These are phyloP conservation scores for Dichotomopilus funicola DNA, from an alignment of 2,329 filamentous ascomycete genomes.

Conservation along the genomic window DNA sequence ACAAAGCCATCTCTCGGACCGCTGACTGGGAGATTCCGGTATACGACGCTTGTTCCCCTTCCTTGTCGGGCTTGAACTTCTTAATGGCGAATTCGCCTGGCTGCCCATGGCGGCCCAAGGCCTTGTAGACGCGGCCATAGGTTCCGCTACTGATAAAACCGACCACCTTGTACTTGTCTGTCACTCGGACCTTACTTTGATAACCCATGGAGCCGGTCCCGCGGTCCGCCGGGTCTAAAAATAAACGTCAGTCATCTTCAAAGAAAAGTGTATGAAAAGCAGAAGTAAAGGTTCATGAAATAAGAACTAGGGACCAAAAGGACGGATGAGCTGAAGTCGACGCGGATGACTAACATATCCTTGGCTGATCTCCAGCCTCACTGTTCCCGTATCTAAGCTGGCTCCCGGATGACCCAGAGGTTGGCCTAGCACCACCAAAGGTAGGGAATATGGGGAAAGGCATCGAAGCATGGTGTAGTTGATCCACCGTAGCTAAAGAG, in stretches of 20 bases:
- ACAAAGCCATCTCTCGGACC: constrained; percentile 94
- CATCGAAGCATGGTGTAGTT: background rate
- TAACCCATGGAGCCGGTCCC: constrained; percentile 44
- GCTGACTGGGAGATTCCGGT: constrained; percentile 97
- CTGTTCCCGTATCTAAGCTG: constrained; percentile 16
- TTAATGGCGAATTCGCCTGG: constrained; percentile 93
- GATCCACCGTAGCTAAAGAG: too few relatives aligned
- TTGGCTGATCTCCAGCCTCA: constrained; percentile 19
- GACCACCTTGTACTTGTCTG: constrained; percentile 90
- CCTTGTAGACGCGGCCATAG: constrained; percentile 97
- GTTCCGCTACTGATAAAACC: constrained; percentile 98
- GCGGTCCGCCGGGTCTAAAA: constrained; percentile 48
- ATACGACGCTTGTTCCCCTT: constrained; percentile 89
- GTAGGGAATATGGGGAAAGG: background rate
- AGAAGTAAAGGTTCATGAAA: background rate
- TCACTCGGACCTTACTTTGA: constrained; percentile 77
- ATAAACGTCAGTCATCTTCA: constrained; percentile 30
- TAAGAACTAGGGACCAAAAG: background rate
- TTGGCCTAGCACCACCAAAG: background rate
- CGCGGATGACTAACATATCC: constrained; percentile 20
- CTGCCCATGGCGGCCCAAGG: constrained; percentile 65
- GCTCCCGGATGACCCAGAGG: constrained; percentile 11
- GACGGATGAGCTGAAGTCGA: background rate
- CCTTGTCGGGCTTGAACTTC: constrained; percentile 99
- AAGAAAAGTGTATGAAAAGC: background rate